Evolutionary conservation across 108 stramenopile species (phyloP), one percentile per base, ranked within the genome.

Genomic region (Cyclotella choctawhatcheeana): DNA sequence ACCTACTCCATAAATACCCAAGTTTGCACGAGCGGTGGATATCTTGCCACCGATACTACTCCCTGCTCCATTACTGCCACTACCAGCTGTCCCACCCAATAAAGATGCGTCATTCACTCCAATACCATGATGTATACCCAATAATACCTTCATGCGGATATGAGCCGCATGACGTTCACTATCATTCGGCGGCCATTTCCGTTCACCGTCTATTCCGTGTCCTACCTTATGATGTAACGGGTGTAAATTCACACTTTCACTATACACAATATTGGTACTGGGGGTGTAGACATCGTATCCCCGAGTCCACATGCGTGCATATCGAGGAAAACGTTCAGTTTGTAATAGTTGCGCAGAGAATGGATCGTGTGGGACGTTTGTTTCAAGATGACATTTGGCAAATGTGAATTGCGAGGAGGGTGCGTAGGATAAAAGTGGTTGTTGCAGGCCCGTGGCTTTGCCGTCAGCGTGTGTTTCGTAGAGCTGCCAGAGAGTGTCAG

Each of bases 341-440:
- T 93, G 92, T 61, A 96, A 84, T 22, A 97, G 83, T 54, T 89
- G 91, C 0, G 67, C 85, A 8, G 93, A 73, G 58, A 96, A 88
- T 2, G 95, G 93, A 84, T 98, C 98, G 55, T 97, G 95, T 5
- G 96, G 97, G 3, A 91, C 95, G 48, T 85, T 83, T 68, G 90
- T 88, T 83, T 97, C 96, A 34, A 93, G 80, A 58, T 98, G 98
- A 67, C 98, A 98, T 54, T 93, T 93, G 66, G 89, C 82, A 85
- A 98, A 98, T 24, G 88, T 85, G 64, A 97, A 93, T 7, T 90
- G 95, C 4, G 96, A 86, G 13, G 92, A 91, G 87, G 94, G 97
- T 6, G 91, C 71, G 55, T 89, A 83, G 2, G 94, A 84, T 58
- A 98, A 61, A n/a, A 93, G 74, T 0, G 95, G 92, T 20, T 67